phyloP scores from a whole-genome alignment of 352 stramenopile genomes.

The Bremia lactucae region DNA sequence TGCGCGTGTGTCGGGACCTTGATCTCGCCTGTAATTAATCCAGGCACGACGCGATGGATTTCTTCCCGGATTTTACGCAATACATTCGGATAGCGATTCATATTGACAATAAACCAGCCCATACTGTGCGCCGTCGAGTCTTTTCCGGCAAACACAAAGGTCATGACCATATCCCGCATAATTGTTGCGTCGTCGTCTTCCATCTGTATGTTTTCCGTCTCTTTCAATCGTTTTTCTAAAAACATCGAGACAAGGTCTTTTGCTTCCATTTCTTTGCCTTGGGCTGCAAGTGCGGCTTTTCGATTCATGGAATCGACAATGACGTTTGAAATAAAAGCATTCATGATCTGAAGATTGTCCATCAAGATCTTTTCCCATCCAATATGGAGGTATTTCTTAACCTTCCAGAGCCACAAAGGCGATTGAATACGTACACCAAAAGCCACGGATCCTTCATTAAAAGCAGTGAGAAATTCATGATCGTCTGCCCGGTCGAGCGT shows the following conservation, averaged over 20 bases:
- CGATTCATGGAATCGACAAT: slow-evolving; percentile 33
- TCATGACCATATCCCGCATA: slow-evolving; percentile 63
- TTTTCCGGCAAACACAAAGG: slow-evolving; percentile 65
- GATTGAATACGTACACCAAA: slow-evolving; percentile 24
- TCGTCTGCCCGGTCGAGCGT: slow-evolving; percentile 17
- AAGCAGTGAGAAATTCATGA: slow-evolving; percentile 26
- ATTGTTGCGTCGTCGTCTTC: slow-evolving; percentile 25
- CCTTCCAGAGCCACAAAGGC: slow-evolving; percentile 26
- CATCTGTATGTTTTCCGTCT: slow-evolving; percentile 8
- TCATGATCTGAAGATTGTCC: slow-evolving; percentile 26
- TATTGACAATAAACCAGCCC: slow-evolving; percentile 62
- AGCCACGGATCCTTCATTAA: slow-evolving; percentile 25
- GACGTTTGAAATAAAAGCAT: slow-evolving; percentile 32
- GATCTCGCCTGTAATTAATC: slow-evolving; percentile 14
- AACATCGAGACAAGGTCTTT: slow-evolving; percentile 36
- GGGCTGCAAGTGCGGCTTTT: slow-evolving; percentile 34
- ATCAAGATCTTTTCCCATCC: slow-evolving; percentile 29
- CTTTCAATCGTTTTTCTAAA: slow-evolving; percentile 24
- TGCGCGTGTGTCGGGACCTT: slow-evolving; percentile 29
- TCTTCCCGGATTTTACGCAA: slow-evolving; percentile 39
- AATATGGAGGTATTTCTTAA: slow-evolving; percentile 25
- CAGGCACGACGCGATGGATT: slow-evolving; percentile 28
- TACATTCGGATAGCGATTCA: slow-evolving; percentile 41
- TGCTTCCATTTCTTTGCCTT: slow-evolving; percentile 26
- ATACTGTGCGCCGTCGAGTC: slow-evolving; percentile 60